Evolutionary conservation across 495 filamentous ascomycete genomes (phyloP).

Genomic region (Daldinia loculata): DNA sequence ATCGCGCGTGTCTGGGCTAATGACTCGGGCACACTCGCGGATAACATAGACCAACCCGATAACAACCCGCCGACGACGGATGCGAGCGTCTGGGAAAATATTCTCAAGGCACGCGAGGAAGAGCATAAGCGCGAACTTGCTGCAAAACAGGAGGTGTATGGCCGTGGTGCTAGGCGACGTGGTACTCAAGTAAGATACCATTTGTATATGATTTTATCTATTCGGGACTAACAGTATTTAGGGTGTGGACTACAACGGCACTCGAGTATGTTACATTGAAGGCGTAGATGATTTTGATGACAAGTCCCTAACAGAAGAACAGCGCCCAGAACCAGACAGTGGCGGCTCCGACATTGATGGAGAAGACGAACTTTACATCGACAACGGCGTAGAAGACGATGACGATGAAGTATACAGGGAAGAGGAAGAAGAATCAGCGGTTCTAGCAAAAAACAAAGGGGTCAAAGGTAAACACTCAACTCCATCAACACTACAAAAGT

Average conservation of each 20-base stretch:
- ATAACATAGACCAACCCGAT: conserved; percentile 59
- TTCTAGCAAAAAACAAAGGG: conserved; percentile 12
- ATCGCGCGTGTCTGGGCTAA: conserved; percentile 95
- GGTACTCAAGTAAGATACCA: conserved; percentile 52
- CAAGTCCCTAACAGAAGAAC: conserved; percentile 36
- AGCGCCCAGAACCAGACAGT: conserved; percentile 35
- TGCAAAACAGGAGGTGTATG: conserved; percentile 71
- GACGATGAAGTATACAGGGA: conserved; percentile 32
- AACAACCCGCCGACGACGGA: conserved; percentile 64
- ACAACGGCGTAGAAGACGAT: conserved; percentile 28
- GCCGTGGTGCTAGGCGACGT: conserved; percentile 78
- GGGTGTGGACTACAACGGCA: conserved; percentile 45
- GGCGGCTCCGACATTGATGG: conserved; percentile 37
- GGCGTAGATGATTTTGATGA: conserved; percentile 38
- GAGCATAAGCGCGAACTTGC: conserved; percentile 74
- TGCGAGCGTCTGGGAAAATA: conserved; percentile 83
- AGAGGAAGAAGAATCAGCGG: not conserved
- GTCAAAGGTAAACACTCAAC: conserved; percentile 36
- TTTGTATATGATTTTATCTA: not conserved
- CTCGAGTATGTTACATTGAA: conserved; percentile 48
- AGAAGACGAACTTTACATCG: conserved; percentile 42
- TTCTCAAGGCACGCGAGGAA: conserved; percentile 81
- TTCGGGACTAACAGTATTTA: conserved; percentile 36
- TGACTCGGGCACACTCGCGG: conserved; percentile 60
- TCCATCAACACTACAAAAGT: conserved; percentile 7